phyloP scores from a whole-genome alignment of 1,284 basidiomycete species.

The Rhodotorula mucilaginosa region DNA sequence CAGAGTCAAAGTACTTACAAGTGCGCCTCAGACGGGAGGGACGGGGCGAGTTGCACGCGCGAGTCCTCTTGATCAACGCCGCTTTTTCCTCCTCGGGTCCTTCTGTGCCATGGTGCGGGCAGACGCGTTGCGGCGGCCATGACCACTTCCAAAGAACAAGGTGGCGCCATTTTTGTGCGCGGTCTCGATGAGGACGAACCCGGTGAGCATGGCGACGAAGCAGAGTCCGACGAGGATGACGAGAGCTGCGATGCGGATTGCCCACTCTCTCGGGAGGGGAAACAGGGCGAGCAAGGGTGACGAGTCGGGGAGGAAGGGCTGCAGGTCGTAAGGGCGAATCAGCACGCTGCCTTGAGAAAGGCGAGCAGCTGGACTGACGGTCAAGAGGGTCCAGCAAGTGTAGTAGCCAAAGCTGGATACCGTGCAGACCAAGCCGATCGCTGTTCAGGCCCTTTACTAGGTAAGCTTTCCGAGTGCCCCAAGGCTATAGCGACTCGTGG shows the following conservation, averaged over 20 bases:
- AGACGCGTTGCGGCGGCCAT: no score
- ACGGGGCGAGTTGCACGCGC: no score
- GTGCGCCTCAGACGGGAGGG: no score
- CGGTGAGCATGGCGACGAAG: constrained; percentile 15
- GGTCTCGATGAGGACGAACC: constrained; percentile 19
- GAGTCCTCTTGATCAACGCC: no score
- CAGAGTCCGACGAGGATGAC: constrained; percentile 22
- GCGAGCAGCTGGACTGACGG: background rate
- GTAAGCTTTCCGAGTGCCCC: background rate
- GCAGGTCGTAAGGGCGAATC: background rate
- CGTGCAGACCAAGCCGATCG: background rate
- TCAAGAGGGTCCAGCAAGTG: constrained; percentile 2
- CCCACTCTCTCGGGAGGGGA: constrained; percentile 27
- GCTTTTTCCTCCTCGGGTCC: no score
- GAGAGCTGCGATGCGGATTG: constrained; percentile 22
- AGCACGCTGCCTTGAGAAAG: background rate
- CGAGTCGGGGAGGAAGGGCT: constrained; percentile 24
- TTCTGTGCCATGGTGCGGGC: no score
- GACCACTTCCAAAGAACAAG: background rate
- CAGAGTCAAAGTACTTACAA: no score
- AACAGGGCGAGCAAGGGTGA: constrained; percentile 13
- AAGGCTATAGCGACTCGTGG: background rate
- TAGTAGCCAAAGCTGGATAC: constrained; percentile 2
- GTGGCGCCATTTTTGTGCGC: constrained; percentile 3
- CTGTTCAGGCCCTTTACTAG: background rate